These are phyloP conservation scores for Haplosporangium sp. DNA, from an alignment of 371 early-diverging fungal species.

Conservation along the genomic window DNA sequence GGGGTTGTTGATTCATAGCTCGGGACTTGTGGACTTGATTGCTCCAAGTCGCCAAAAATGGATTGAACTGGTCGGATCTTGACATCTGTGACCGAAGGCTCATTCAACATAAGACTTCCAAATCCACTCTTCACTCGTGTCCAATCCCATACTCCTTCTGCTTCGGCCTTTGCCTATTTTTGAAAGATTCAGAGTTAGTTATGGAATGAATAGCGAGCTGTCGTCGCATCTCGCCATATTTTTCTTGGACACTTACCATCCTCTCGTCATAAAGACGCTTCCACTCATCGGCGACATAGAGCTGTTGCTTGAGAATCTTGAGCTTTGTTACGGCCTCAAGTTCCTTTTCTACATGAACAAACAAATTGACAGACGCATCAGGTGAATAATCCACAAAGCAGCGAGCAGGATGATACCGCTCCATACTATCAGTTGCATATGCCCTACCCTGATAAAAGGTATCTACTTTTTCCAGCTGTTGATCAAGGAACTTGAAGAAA, in stretches of 20 bases:
- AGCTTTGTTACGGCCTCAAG: slow-evolving; percentile 44
- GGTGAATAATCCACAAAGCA: neutral
- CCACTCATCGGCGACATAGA: slow-evolving; percentile 55
- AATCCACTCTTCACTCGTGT: slow-evolving; percentile 25
- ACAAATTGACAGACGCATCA: neutral
- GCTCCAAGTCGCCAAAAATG: neutral
- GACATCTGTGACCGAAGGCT: slow-evolving; percentile 17
- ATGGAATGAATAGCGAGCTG: neutral
- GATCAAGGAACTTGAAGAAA: slow-evolving; percentile 44
- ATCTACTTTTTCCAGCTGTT: slow-evolving; percentile 30
- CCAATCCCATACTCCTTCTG: slow-evolving; percentile 42
- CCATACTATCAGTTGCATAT: neutral
- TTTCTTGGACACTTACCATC: slow-evolving; percentile 21
- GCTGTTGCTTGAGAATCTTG: slow-evolving; percentile 51
- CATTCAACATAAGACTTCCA: slow-evolving; percentile 27
- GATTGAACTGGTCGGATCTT: slow-evolving; percentile 12
- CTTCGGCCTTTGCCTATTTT: slow-evolving; percentile 32
- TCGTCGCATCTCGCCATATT: neutral
- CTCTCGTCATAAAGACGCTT: slow-evolving; percentile 42
- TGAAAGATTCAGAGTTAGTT: neutral
- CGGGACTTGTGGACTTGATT: neutral
- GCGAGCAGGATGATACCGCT: neutral
- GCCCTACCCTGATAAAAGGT: slow-evolving; percentile 32
- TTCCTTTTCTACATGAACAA: slow-evolving; percentile 29
- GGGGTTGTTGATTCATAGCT: neutral